Percentiles rank a stretch among this genome's conserved stretches.
phyloP scores from a whole-genome alignment of 495 filamentous ascomycete species.

The Cryomyces minteri region DNA sequence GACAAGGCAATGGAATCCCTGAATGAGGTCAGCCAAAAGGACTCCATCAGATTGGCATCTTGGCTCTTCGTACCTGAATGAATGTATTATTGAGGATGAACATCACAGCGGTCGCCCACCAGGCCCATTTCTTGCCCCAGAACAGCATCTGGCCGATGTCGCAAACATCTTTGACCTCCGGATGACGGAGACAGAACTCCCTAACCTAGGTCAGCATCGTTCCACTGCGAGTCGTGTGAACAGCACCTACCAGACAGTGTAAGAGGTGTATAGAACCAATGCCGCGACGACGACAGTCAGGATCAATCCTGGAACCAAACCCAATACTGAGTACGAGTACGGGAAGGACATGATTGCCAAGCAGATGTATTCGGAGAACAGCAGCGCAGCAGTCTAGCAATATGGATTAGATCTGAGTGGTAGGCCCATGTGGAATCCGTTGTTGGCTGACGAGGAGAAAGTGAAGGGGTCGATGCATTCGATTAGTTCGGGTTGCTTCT shows the following conservation, averaged over 20 bases:
- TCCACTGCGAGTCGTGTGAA: not conserved
- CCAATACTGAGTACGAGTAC: conserved; percentile 72
- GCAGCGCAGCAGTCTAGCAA: conserved; percentile 55
- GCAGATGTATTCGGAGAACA: conserved; percentile 88
- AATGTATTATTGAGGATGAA: conserved; percentile 86
- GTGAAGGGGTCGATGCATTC: not conserved
- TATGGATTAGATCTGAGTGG: not conserved
- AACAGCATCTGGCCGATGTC: conserved; percentile 83
- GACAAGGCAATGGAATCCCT: conserved; percentile 61
- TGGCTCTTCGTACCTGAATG: conserved; percentile 34
- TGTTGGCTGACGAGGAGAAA: not conserved
- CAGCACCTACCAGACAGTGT: conserved; percentile 47
- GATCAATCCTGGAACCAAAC: conserved; percentile 73
- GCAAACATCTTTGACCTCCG: conserved; percentile 75
- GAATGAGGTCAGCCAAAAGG: conserved; percentile 7
- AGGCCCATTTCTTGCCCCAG: conserved; percentile 58
- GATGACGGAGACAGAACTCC: conserved; percentile 75
- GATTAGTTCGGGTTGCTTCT: not conserved
- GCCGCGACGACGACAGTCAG: conserved; percentile 57
- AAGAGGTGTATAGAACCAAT: conserved; percentile 69
- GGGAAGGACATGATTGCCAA: conserved; percentile 90
- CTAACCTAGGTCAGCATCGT: conserved; percentile 13
- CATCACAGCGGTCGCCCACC: conserved; percentile 74
- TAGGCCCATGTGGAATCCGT: not conserved
- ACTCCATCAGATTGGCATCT: not conserved